phyloP scores from a whole-genome alignment of 2,329 filamentous ascomycete genomes.

The Sodiomyces alkalinus region DNA sequence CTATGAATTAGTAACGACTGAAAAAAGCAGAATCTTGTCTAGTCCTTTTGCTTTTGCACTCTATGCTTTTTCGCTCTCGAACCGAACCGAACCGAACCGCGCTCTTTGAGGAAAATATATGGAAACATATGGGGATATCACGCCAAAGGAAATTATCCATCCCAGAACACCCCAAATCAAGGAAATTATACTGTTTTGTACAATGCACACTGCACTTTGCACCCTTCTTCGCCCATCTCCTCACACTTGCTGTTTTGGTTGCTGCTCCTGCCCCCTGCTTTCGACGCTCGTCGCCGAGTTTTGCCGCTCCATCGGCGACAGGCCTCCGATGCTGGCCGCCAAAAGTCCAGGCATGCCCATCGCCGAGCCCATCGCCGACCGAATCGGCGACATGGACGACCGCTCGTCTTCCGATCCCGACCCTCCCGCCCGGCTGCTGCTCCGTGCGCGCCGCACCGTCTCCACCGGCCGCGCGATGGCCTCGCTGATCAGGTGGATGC shows the following conservation, averaged over 20 bases:
- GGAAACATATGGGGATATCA: no score
- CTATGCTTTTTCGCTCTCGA: no score
- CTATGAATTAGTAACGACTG: no score
- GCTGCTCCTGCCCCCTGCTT: background rate
- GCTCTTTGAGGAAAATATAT: no score
- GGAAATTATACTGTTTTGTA: background rate
- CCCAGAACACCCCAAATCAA: no score
- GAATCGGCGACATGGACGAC: slow-evolving; percentile 6
- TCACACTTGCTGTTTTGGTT: background rate
- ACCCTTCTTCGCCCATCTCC: background rate
- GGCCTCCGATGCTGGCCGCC: slow-evolving; percentile 9
- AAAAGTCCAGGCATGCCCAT: slow-evolving; percentile 9
- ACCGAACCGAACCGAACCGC: no score
- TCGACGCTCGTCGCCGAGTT: background rate
- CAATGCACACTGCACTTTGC: background rate
- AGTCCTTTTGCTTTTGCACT: no score
- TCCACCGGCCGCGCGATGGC: slow-evolving; percentile 40
- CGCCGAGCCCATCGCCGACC: slow-evolving; percentile 8
- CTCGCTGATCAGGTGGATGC: slow-evolving; percentile 43
- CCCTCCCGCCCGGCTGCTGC: slow-evolving; percentile 5
- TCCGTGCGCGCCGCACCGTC: slow-evolving; percentile 10
- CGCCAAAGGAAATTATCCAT: no score
- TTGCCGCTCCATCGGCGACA: slow-evolving; percentile 6
- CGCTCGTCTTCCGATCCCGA: slow-evolving; percentile 4
- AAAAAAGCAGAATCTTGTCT: no score